Evolutionary conservation across 495 filamentous ascomycete species (phyloP).

Genomic region (Lasiosphaeria hispida): DNA sequence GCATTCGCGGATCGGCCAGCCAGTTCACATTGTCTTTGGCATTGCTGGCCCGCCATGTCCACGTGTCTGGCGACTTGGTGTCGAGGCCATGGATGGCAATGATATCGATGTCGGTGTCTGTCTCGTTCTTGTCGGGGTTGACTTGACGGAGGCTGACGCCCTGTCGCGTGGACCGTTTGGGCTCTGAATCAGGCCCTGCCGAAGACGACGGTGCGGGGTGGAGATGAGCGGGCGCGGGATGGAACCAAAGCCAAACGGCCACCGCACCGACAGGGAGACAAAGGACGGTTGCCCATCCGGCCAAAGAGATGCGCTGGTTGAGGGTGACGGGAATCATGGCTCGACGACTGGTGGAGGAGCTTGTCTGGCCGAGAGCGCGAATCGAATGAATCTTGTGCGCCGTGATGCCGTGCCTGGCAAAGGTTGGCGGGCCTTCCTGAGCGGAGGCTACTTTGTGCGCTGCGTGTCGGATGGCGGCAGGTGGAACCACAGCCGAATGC

Average conservation of each 20-base stretch:
- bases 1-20: constrained; percentile 24
- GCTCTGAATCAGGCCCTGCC: background rate
- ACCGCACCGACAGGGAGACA: constrained; percentile 19
- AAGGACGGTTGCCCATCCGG: constrained; percentile 12
- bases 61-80: constrained; percentile 27
- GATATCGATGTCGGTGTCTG: constrained; percentile 26
- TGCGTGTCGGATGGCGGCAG: constrained; percentile 7
- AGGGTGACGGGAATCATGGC: constrained; percentile 15
- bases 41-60: constrained; percentile 13
- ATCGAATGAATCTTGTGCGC: background rate
- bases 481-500: constrained; percentile 3
- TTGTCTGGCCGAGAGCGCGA: no score
- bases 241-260: constrained; percentile 18
- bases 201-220: constrained; percentile 3
- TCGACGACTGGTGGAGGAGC: constrained; percentile 4
- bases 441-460: constrained; percentile 4
- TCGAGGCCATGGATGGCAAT: constrained; percentile 31
- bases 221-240: background rate
- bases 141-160: constrained; percentile 18
- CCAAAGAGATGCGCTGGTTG: constrained; percentile 10
- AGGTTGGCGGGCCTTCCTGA: background rate
- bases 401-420: constrained; percentile 9
- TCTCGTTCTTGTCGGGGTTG: constrained; percentile 14
- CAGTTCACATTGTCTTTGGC: constrained; percentile 19
- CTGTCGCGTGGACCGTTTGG: background rate